Evolutionary conservation across 1,284 basidiomycete genomes (phyloP).

Genomic region (Apiotrichum domesticum): DNA sequence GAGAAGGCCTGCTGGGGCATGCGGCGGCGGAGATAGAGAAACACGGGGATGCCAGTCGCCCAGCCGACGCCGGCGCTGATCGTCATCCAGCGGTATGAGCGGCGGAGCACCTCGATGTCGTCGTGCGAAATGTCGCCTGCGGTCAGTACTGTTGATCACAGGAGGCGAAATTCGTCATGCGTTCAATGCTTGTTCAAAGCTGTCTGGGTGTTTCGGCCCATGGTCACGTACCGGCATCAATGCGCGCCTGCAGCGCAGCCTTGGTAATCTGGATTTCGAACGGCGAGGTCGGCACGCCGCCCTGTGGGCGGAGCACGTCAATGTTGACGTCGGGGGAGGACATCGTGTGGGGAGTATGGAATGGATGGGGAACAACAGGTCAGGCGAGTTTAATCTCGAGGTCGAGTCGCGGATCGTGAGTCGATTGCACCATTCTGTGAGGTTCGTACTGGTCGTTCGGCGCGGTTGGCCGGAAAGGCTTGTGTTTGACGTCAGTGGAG

Average conservation of each 20-base stretch:
- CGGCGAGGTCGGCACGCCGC: slow-evolving; percentile 10
- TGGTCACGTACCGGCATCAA: slow-evolving; percentile 24
- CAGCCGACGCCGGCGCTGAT: slow-evolving; percentile 16
- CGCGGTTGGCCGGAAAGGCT: too few relatives aligned
- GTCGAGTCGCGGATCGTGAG: too few relatives aligned
- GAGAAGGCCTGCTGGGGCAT: background rate
- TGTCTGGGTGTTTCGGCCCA: background rate
- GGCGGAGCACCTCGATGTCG: slow-evolving; percentile 33
- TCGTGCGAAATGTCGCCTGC: slow-evolving; percentile 31
- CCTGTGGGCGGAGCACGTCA: too few relatives aligned
- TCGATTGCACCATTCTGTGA: too few relatives aligned
- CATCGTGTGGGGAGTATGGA: too few relatives aligned
- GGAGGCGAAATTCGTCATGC: background rate
- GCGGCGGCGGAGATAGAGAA: slow-evolving; percentile 12
- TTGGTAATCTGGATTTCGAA: slow-evolving; percentile 27
- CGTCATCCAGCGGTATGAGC: slow-evolving; percentile 28
- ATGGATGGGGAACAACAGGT: too few relatives aligned
- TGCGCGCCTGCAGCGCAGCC: slow-evolving; percentile 20
- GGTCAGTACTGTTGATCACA: background rate
- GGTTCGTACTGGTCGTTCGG: too few relatives aligned
- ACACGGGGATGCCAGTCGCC: slow-evolving; percentile 20
- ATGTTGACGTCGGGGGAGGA: too few relatives aligned
- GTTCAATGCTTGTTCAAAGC: background rate
- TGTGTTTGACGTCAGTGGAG: too few relatives aligned
- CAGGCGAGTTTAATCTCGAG: too few relatives aligned